Base-by-base conservation (phyloP, 148 eudicot genomes). In the Mesembryanthemum crystallinum region DNA sequence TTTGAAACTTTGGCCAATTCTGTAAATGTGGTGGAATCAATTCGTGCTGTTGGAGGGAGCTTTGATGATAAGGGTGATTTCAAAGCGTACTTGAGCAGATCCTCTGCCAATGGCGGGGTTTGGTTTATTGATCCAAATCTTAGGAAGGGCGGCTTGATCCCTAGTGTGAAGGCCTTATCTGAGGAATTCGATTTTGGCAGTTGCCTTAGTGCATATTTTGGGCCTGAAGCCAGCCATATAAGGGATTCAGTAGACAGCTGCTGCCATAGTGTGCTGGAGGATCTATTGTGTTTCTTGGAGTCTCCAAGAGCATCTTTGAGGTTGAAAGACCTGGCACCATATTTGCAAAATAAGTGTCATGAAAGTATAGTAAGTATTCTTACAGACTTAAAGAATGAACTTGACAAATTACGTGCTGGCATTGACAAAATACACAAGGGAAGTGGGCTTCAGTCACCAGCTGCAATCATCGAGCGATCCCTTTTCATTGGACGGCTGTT, bases 271-370 rank as follows among this genome's bases (percentile, higher is more conserved):
- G 92, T 95, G 75, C 92, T 95, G 35, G 88, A 87, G 67, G 99
- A 95, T 76, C 81, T 95, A 24, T 84, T 95, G 32, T 82, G 86
- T 54, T 92, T 95, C 83, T 83, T 95, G 45, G 97, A 95, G 72
- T 95, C 99, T 76, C 99, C 99, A 60, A 95, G 92, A 79, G 90
- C 99, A 67, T 84, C 94, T 66, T 73, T 84, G 73, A 90, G 99
- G 82, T 62, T 89, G 80, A 90, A 80, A 77, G 86, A 86, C 73
- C 80, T 95, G 69, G 92, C 89, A 14, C 89, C 94, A 21, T 88
- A 90, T 82, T 76, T 92, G 69, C 99, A 95, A 78, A 83, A 77
- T 69, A 88, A 87, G 82, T 95, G 97, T 77, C 86, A 89, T 77
- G 83, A 76, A 69, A 90, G 92, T 77, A 72, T 89, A 66, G 83